Percentiles rank a stretch among this genome's conserved stretches.
Conservation (phyloP, 108 stramenopile species). For the Skeletonema grethae region DNA sequence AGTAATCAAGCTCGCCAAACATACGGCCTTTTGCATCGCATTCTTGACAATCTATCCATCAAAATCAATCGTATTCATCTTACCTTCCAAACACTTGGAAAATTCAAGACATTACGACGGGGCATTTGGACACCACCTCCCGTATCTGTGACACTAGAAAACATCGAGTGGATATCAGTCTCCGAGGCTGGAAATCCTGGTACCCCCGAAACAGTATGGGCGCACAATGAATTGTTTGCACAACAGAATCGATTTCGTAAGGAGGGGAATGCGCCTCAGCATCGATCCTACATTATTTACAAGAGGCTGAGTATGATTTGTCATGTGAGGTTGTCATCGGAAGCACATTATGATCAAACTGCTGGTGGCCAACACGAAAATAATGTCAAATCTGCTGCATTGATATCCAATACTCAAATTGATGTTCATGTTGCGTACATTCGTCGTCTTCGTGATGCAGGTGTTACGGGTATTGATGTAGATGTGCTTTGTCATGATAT, state of each 20-base stretch:
- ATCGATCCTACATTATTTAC: constrained; percentile 61
- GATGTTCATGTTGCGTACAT: constrained; percentile 68
- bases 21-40: constrained; percentile 74
- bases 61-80: constrained; percentile 58
- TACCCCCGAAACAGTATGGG: constrained; percentile 70
- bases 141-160: constrained; percentile 33
- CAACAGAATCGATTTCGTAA: constrained; percentile 15
- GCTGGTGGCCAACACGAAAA: not conserved
- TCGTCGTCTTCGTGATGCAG: constrained; percentile 68
- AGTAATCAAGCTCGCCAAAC: constrained; percentile 18
- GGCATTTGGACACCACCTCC: constrained; percentile 78
- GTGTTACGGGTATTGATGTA: constrained; percentile 60
- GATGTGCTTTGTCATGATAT: constrained; percentile 63
- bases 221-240: constrained; percentile 58
- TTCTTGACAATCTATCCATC: constrained; percentile 72
- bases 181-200: constrained; percentile 67
- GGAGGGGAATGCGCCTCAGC: constrained; percentile 7
- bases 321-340: constrained; percentile 29
- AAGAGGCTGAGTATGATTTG: constrained; percentile 58
- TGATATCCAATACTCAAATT: constrained; percentile 37
- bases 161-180: constrained; percentile 63
- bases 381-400: not conserved
- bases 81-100: constrained; percentile 63
- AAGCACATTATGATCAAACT: not conserved
- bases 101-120: constrained; percentile 71